Conservation (phyloP, 345 rosid genomes). For the Hypericum androsaemum region DNA sequence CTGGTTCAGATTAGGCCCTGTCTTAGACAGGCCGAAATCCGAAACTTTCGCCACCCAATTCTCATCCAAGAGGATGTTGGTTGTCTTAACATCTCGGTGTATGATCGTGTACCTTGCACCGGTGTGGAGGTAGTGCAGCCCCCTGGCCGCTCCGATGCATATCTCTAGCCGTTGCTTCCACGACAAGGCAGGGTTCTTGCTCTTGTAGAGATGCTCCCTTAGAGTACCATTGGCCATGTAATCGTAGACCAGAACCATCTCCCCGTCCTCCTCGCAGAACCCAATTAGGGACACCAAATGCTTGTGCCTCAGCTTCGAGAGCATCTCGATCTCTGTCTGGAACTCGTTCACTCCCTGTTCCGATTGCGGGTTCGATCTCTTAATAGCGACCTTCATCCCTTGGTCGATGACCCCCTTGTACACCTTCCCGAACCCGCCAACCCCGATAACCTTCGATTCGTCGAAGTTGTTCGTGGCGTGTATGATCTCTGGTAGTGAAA, state of each 20-base stretch:
- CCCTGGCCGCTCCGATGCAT: slow-evolving; percentile 18
- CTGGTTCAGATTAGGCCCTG: slow-evolving; percentile 15
- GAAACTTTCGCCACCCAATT: slow-evolving; percentile 29
- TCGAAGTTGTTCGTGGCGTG: slow-evolving; percentile 21
- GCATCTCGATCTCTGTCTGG: slow-evolving; percentile 24
- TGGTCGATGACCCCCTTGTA: slow-evolving; percentile 22
- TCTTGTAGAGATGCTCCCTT: slow-evolving; percentile 21
- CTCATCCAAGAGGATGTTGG: slow-evolving; percentile 21
- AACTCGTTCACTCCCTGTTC: slow-evolving; percentile 26
- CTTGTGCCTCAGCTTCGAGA: slow-evolving; percentile 25
- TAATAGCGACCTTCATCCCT: slow-evolving; percentile 19
- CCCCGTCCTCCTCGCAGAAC: slow-evolving; percentile 21
- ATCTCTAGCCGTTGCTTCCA: slow-evolving; percentile 23
- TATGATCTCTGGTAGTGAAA: slow-evolving; percentile 18
- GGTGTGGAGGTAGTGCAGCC: slow-evolving; percentile 23
- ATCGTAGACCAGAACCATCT: slow-evolving; percentile 21
- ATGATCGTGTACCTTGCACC: slow-evolving; percentile 24
- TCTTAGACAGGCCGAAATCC: slow-evolving; percentile 22
- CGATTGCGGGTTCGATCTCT: slow-evolving; percentile 25
- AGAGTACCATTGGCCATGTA: slow-evolving; percentile 21
- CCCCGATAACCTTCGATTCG: slow-evolving; percentile 17
- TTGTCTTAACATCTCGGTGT: slow-evolving; percentile 24
- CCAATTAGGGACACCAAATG: slow-evolving; percentile 23
- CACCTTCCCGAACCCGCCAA: slow-evolving; percentile 31
- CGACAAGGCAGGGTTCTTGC: slow-evolving; percentile 10